A percentile compares a stretch with the other conserved stretches of the same genome.
phyloP scores from a whole-genome alignment of 129 eudicot species.

The Solidago caesia region DNA sequence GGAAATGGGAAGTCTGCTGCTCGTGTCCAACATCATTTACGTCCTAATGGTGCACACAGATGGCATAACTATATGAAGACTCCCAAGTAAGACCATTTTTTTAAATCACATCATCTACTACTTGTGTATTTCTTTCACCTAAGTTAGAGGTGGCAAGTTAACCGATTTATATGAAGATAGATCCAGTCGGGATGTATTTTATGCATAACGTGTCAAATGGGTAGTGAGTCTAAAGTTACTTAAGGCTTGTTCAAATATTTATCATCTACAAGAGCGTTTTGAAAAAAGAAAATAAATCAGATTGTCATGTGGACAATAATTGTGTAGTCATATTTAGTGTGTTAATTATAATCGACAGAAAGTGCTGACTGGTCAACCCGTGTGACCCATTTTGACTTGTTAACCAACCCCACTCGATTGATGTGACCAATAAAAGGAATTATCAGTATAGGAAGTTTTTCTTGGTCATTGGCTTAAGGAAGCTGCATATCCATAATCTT shows the following conservation, averaged over 20 bases:
- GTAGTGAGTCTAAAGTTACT: background rate
- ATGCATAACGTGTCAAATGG: background rate
- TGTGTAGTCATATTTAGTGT: background rate
- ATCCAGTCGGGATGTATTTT: background rate
- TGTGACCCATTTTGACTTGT: background rate
- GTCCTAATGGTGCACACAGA: constrained; percentile 98
- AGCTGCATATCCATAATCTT: background rate
- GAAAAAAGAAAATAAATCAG: background rate
- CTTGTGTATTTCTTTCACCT: background rate
- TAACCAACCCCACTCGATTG: background rate
- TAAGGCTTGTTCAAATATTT: no score
- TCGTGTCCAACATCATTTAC: constrained; percentile 83
- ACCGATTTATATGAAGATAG: background rate
- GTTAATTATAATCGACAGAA: background rate
- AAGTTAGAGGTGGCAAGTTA: background rate
- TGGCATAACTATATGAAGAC: constrained; percentile 94
- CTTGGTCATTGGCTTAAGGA: background rate
- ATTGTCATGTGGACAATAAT: background rate
- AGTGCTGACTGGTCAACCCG: background rate
- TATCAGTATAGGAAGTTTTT: background rate
- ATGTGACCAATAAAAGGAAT: background rate
- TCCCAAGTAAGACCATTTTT: constrained; percentile 48
- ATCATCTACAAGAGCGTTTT: no score
- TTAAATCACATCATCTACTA: constrained; percentile 1
- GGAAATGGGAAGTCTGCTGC: constrained; percentile 97